Evolutionary conservation across 2,329 filamentous ascomycete species (phyloP), one percentile per base, ranked within the genome.

Genomic region (Epichloe scottii): DNA sequence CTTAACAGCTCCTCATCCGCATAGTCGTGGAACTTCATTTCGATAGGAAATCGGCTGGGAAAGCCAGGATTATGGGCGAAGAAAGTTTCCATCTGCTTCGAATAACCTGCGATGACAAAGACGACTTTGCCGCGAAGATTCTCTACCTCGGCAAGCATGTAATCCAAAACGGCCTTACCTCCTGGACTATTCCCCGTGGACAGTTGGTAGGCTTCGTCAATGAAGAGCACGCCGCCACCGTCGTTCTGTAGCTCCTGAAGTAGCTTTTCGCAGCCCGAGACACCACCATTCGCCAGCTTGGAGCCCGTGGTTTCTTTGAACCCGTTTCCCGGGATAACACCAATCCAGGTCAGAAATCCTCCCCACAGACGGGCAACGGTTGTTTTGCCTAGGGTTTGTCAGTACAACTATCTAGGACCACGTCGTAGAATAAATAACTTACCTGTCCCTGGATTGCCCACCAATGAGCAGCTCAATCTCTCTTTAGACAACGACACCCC

Each of bases 191-290:
- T 77, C 0, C 76, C 76, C 1, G 77, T 78, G 0, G 79, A 74
- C 0, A 91, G 70, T 55, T 90, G 85, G 58, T 91, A 89, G 0
- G 86, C 85, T 62, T 91, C 86, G 53, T 91, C 87, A 21, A 91
- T 83, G 59, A 91, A 90, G 1, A 88, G 59, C 0, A 82, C 82
- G 0, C 87, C 87, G 0, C 85, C 86, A 0, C 78, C 81, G 0
- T 65, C 56, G 30, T 80, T 69, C 4, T 79, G 60, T 38, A 90
- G 71, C 0, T 59, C 46, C 0, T 70, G 63, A 0, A 71, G 19
- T 0, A 81, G 63, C 12, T 73, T 72, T 58, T 85, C 73, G 55
- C 75, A 79, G 0, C 73, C 78, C 0, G 67, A 50, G 0, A 87
- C 75, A 0, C 84, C 85, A 0, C 75, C 71, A 45, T 78, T 78